Percentiles rank a stretch among this genome's conserved stretches.
Evolutionary conservation across 176 grass and related monocot genomes (phyloP).

Genomic region (Pontederia paniculata): DNA sequence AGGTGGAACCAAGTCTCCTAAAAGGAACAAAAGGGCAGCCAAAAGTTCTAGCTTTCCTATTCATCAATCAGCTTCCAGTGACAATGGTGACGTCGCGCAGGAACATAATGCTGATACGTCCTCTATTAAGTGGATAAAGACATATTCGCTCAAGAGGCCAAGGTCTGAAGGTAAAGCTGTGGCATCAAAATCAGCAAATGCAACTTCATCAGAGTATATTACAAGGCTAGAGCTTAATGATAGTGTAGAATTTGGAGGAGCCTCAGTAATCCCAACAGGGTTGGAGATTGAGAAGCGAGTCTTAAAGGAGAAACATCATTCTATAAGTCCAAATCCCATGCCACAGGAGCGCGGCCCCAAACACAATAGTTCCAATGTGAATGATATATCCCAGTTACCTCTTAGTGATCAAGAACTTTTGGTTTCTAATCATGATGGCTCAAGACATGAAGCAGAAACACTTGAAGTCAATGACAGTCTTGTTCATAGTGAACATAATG

Average conservation of each 20-base stretch:
- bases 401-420: conserved; percentile 11
- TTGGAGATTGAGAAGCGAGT: conserved; percentile 22
- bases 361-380: conserved; percentile 5
- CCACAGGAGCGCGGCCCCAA: no score
- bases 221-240: no score
- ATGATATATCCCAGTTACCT: conserved; percentile 17
- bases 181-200: conserved; percentile 6
- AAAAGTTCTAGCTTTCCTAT: not conserved
- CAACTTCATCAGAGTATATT: not conserved
- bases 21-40: not conserved
- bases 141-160: not conserved
- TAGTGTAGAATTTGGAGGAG: not conserved
- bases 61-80: conserved; percentile 6
- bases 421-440: conserved; percentile 7
- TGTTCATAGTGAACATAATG: conserved; percentile 14
- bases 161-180: conserved; percentile 15
- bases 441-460: conserved; percentile 19
- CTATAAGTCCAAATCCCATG: not conserved
- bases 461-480: conserved; percentile 1
- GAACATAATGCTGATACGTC: conserved; percentile 10
- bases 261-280: conserved; percentile 7
- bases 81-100: conserved; percentile 14
- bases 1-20: not conserved
- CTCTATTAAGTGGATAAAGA: conserved; percentile 9
- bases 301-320: conserved; percentile 23